Base-by-base conservation (phyloP, 108 stramenopile species). In the Schizochytrium sp. region DNA sequence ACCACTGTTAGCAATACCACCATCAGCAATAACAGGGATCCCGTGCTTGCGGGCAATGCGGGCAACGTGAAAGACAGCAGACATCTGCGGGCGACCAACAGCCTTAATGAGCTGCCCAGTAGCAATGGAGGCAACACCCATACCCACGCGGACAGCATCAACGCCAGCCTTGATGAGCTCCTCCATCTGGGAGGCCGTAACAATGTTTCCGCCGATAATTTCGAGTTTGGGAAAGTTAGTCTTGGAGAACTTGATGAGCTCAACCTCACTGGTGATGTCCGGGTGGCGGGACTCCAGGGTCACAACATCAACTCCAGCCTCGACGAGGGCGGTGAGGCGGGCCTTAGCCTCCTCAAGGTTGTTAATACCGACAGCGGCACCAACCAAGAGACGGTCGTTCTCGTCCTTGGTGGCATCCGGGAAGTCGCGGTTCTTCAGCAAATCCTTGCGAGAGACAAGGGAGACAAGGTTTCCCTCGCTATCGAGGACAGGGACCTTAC, bases 91-190 rank as follows among this genome's bases (percentile, higher is more conserved):
- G 88, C 99, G 96, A 2, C 99, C 99, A n/a, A 98, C 98, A 10
- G 99, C 99, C 90, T 98, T 97, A 40, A 99, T 97, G 93, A 99
- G 98, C 92, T 99, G 99, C 4, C 98, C 99, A 44, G 99, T 99
- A 89, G 98, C 99, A 89, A 99, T 99, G 57, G 97, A 97, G 87
- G 98, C 99, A 49, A 98, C 97, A 59, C 99, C 99, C 99, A 99
- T 99, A 72, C 99, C 99, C 8, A 99, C 98, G 38, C 99, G 95
- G 41, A 99, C 93, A 53, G 97, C 99, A 92, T 99, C 99, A 10
- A 97, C 99, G 50, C 99, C 99, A 56, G 98, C 98, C 89, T 97
- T 92, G 91, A 99, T 98, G 72, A 99, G 94, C 89, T 97, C 96
- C 56, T 95, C 91, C 44, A 98, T 98, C 94, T 99, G 99, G 0